A percentile compares a stretch with the other conserved stretches of the same genome.
phyloP scores from a whole-genome alignment of 2,329 filamentous ascomycete species.

The Phyllachora maydis region DNA sequence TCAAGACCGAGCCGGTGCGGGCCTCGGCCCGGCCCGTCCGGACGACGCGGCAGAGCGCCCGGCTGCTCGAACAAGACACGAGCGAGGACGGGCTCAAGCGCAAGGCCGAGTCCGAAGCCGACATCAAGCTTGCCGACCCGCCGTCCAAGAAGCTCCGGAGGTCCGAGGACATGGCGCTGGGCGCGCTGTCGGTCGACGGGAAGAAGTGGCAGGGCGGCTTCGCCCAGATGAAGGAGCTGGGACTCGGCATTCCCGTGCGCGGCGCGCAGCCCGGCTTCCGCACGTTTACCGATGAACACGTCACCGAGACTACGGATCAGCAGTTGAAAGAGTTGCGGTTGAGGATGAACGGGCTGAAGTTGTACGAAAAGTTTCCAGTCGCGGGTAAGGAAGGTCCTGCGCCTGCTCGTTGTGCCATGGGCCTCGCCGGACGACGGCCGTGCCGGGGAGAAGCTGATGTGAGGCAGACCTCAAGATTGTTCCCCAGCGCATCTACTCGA shows the following conservation, averaged over 20 bases:
- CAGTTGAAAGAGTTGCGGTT: slow-evolving; percentile 52
- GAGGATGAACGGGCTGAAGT: slow-evolving; percentile 53
- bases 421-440: background rate
- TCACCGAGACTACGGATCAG: slow-evolving; percentile 59
- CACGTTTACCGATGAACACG: slow-evolving; percentile 72
- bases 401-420: background rate
- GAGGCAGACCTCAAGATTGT: slow-evolving; percentile 68
- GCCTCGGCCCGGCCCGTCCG: slow-evolving; percentile 23
- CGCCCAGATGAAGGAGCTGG: slow-evolving; percentile 42
- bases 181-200: slow-evolving; percentile 62
- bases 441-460: too few species aligned
- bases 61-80: slow-evolving; percentile 31
- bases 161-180: slow-evolving; percentile 42
- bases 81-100: slow-evolving; percentile 24
- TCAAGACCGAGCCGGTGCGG: slow-evolving; percentile 21
- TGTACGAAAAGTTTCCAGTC: slow-evolving; percentile 73
- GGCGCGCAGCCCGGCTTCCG: slow-evolving; percentile 62
- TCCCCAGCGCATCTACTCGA: slow-evolving; percentile 67
- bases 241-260: slow-evolving; percentile 19
- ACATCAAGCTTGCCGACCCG: slow-evolving; percentile 16
- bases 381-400: slow-evolving; percentile 32
- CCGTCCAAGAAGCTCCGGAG: slow-evolving; percentile 37
- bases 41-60: slow-evolving; percentile 37
- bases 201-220: slow-evolving; percentile 51
- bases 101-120: slow-evolving; percentile 27